A percentile compares a stretch with the other conserved stretches of the same genome.
These are phyloP conservation scores for Lentinula lateritia DNA, from an alignment of 768 basidiomycete genomes.

Conservation along the genomic window DNA sequence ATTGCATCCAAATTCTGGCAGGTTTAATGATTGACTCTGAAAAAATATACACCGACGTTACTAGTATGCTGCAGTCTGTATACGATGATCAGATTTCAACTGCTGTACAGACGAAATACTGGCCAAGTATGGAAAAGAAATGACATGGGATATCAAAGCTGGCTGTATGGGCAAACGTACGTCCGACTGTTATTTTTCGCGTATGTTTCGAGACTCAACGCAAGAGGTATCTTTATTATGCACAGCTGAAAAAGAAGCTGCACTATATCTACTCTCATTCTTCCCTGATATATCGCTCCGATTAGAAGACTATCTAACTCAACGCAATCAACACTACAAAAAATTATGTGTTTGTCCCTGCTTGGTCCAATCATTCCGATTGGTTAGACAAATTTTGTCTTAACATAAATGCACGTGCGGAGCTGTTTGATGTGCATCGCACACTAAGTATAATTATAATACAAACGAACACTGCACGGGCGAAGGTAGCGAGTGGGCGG, in stretches of 20 bases:
- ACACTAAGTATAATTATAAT: too few relatives aligned
- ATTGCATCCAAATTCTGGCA: conserved; percentile 16
- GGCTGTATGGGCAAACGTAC: conserved; percentile 83
- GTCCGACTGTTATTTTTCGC: conserved; percentile 4
- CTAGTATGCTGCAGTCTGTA: conserved; percentile 41
- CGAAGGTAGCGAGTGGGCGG: too few relatives aligned
- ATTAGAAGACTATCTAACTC: conserved; percentile 50
- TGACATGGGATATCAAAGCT: conserved; percentile 90
- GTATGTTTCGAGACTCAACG: neutral
- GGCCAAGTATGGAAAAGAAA: conserved; percentile 60
- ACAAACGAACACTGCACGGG: too few relatives aligned
- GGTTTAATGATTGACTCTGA: conserved; percentile 78
- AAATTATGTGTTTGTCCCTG: too few relatives aligned
- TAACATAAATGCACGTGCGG: too few relatives aligned
- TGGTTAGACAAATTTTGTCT: too few relatives aligned
- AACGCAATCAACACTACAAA: too few relatives aligned
- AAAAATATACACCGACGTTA: conserved; percentile 69
- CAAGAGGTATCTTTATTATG: neutral
- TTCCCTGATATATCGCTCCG: conserved; percentile 71
- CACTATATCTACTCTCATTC: conserved; percentile 65
- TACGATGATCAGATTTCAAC: neutral
- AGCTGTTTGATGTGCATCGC: too few relatives aligned
- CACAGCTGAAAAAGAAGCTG: conserved; percentile 60
- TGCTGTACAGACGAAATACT: conserved; percentile 59
- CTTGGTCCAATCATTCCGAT: too few relatives aligned